Evolutionary conservation across 2,329 filamentous ascomycete genomes (phyloP), one percentile per base, ranked within the genome.

Genomic region (Ophiocordyceps unilateralis): DNA sequence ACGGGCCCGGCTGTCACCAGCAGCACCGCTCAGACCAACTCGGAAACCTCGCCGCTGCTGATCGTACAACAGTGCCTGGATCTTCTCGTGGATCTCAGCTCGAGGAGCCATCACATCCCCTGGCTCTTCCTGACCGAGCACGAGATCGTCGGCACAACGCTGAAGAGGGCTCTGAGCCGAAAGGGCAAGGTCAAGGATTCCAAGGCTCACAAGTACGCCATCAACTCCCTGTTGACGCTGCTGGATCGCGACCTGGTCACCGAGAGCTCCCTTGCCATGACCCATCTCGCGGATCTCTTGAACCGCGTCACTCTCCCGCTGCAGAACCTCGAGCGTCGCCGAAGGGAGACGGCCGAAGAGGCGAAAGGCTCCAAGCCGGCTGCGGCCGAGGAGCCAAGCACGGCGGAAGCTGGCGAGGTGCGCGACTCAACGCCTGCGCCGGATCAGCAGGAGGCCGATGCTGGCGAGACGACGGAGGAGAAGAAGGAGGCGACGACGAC

Each of bases 201-300:
- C 50, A 93, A 83, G 60, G 79, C 84, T 23, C 79, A 81, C 51
- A 91, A 85, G 57, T 98, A 83, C 57, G 87, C 93, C 10, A 74
- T 98, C 57, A 98, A 98, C 58, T 87, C 88, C 14, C 67, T 98
- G 24, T 70, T 98, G 40, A 81, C 78, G 47, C 71, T 98, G 5
- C 72, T 98, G 20, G 91, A 96, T 57, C 83, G 91, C n/a, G 84
- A 87, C 49, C 69, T 96, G 47, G 88, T 98, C 49, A 93, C 94
- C 65, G 91, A 98, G 62, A 98, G 87, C 62, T 88, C 89, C n/a
- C 73, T 80, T 7, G 89, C 94, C 44, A 96, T 98, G 88, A 89
- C 94, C 52, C 81, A 87, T 48, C 72, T 98, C 22, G 91, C 91
- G 2, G 79, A 81, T 49, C 67, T 98, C 24, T 72, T 98, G 22